Base-by-base conservation (phyloP, 257 asterid species). In the Oldenlandia corymbosa region DNA sequence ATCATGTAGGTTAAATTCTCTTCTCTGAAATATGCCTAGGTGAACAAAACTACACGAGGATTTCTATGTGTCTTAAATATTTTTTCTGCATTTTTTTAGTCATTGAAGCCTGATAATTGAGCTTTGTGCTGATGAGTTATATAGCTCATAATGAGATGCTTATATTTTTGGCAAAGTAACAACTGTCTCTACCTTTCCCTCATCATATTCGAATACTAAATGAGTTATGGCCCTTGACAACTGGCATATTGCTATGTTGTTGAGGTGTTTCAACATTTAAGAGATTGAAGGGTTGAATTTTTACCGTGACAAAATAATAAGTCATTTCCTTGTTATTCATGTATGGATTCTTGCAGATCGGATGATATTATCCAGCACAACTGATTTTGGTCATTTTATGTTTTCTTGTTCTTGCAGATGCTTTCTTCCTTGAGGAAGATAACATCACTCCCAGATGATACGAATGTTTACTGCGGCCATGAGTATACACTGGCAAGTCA, bases 381-480 rank as follows among this genome's bases (percentile, higher is more conserved):
- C 43, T 45, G 18, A 61, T 61, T 61, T 37, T 26, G 41, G 23
- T 46, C 34, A 46, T 36, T n/a, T 36, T 47, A 11, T 32, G 30
- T 36, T 32, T 6, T 65, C 50, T 60, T 41, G 42, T 75, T 63
- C 73, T 62, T 80, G 71, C 81, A 92, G 99, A 89, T 92, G 96
- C 71, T 82, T 62, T 67, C 88, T 60, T 89, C 99, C 58, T 75
- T 92, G 73, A 59, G 71, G 75, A 92, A 92, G 82, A 85, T 92
- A 53, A 62, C 61, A 39, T 69, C 88, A 54, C 79, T 92, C 72
- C 99, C 99, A 39, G 95, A 89, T 66, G 94, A 87, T 66, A 92
- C 96, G 52, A 76, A 57, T 71, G 73, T 92, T 64, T 92, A 85
- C 70, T 92, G 97, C 24, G 97, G 99, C 67, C 99, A 92, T 43